A percentile compares a stretch with the other conserved stretches of the same genome.
These are phyloP conservation scores for Vitis hybrid DNA, from an alignment of 177 flowering plant species.

Conservation along the genomic window DNA sequence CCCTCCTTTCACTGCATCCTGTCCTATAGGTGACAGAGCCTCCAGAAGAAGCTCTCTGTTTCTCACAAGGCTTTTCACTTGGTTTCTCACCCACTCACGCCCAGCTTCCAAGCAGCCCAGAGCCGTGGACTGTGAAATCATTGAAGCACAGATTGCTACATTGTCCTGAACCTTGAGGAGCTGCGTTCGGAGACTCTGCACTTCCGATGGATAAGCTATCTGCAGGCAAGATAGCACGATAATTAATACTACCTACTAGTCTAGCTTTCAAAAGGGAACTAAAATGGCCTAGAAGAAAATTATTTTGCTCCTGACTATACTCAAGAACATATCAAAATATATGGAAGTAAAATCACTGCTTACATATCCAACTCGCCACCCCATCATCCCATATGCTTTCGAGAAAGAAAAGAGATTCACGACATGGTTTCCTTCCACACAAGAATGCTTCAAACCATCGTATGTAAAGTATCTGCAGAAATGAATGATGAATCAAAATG, in stretches of 20 bases:
- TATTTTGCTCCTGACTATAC: too few relatives aligned
- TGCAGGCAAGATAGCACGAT: neutral
- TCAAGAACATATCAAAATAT: neutral
- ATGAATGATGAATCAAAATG: neutral
- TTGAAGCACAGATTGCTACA: constrained; percentile 18
- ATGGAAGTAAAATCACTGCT: neutral
- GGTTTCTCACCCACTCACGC: constrained; percentile 14
- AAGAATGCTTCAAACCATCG: constrained; percentile 14
- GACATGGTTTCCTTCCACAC: constrained; percentile 19
- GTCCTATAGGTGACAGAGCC: constrained; percentile 15
- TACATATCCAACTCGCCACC: constrained; percentile 25
- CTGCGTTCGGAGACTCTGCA: constrained; percentile 12
- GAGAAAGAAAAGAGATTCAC: constrained; percentile 21
- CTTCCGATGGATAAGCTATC: constrained; percentile 18
- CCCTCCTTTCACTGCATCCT: constrained; percentile 16
- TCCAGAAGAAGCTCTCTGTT: constrained; percentile 9
- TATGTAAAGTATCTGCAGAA: constrained; percentile 16
- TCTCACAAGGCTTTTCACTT: constrained; percentile 12
- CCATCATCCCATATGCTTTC: constrained; percentile 23
- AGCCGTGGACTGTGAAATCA: constrained; percentile 15
- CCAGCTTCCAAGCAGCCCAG: constrained; percentile 13
- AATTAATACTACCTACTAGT: neutral
- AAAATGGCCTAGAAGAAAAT: too few relatives aligned
- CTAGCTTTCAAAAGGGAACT: too few relatives aligned
- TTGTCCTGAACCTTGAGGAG: constrained; percentile 21